Percentiles rank a stretch among this genome's conserved stretches.
These are phyloP conservation scores for Rhodamnia argentea DNA, from an alignment of 345 rosid genomes.

Conservation along the genomic window DNA sequence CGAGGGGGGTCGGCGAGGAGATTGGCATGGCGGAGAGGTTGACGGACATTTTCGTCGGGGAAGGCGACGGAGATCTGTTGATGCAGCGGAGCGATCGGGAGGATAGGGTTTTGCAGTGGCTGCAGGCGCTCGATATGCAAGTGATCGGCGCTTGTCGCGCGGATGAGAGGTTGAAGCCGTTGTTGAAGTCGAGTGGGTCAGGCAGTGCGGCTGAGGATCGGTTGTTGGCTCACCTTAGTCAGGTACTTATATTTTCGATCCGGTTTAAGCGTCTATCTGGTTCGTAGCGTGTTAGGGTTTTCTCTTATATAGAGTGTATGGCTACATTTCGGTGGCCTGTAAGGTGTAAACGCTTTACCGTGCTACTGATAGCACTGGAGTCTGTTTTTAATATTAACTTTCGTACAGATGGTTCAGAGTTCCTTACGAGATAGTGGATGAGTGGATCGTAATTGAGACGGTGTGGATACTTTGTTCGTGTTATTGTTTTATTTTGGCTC, in stretches of 20 bases:
- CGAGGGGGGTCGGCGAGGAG: conserved; percentile 12
- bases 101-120: conserved; percentile 77
- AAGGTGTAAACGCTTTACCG: neutral
- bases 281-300: neutral
- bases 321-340: neutral
- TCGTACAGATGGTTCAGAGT: neutral
- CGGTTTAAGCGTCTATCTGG: neutral
- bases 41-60: conserved; percentile 37
- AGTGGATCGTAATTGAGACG: neutral
- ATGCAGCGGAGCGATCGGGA: conserved; percentile 52
- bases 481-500: neutral
- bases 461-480: neutral
- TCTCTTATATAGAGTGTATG: neutral
- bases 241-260: conserved; percentile 30
- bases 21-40: conserved; percentile 35
- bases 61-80: conserved; percentile 56
- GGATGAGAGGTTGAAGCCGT: conserved; percentile 91
- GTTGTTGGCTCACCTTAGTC: conserved; percentile 70
- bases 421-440: neutral
- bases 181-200: conserved; percentile 62
- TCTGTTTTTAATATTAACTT: neutral
- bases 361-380: neutral
- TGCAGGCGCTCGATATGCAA: conserved; percentile 87
- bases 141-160: conserved; percentile 93
- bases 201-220: conserved; percentile 70